phyloP scores from a whole-genome alignment of 2,329 filamentous ascomycete species.

The Lachnellula hyalina region DNA sequence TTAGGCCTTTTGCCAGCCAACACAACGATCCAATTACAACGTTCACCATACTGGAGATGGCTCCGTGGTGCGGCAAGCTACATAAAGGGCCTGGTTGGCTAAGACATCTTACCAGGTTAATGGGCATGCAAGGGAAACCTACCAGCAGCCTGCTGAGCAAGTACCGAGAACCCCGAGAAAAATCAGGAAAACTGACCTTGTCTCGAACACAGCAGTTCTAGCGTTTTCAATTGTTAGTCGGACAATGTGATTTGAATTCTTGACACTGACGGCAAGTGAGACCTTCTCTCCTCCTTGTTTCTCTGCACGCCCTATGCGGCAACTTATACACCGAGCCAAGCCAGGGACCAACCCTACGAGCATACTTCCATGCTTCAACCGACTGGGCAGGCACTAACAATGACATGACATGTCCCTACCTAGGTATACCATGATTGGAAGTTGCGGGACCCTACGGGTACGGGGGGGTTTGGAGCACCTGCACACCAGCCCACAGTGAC shows the following conservation, averaged over 20 bases:
- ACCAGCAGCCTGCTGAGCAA: no score
- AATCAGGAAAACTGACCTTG: neutral
- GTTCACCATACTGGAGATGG: neutral
- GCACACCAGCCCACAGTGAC: neutral
- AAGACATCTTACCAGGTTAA: neutral
- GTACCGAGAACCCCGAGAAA: neutral
- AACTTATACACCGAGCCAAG: neutral
- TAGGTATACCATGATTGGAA: neutral
- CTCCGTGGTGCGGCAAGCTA: neutral
- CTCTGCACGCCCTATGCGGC: neutral
- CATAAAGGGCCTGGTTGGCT: neutral
- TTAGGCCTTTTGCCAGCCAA: neutral
- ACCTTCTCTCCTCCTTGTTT: neutral
- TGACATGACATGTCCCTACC: neutral
- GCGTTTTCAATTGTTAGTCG: neutral
- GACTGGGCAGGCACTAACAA: neutral
- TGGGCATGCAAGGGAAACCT: neutral
- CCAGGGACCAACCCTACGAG: neutral
- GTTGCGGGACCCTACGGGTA: neutral
- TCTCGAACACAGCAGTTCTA: constrained; percentile 2
- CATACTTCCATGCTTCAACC: neutral
- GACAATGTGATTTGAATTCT: neutral
- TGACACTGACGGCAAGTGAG: neutral
- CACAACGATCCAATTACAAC: neutral
- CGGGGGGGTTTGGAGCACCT: neutral